Evolutionary conservation across 2,329 filamentous ascomycete genomes (phyloP).

Genomic region (Claviceps purpurea): DNA sequence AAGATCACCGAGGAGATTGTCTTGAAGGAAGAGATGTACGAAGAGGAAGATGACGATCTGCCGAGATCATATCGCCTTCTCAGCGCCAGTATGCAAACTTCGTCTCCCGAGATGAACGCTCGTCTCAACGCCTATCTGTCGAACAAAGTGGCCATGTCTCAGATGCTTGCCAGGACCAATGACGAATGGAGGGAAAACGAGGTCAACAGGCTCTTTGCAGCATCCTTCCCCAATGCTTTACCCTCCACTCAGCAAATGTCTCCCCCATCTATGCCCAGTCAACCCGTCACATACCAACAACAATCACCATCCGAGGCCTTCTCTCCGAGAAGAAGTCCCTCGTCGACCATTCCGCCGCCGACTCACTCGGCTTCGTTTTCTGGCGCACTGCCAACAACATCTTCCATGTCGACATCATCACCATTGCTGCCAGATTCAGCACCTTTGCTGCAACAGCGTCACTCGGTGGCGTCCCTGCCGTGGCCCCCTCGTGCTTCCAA

Average conservation of each 20-base stretch:
- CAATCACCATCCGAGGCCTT: constrained; percentile 1
- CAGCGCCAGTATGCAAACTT: constrained; percentile 47
- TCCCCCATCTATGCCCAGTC: constrained; percentile 1
- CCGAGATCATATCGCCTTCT: constrained; percentile 53
- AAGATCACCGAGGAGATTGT: constrained; percentile 78
- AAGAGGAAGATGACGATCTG: constrained; percentile 78
- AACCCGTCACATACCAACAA: constrained; percentile 1
- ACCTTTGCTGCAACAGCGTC: neutral
- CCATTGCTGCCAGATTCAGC: neutral
- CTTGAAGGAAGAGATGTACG: constrained; percentile 87
- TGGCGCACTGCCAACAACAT: neutral
- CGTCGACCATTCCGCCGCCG: neutral
- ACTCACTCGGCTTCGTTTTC: neutral
- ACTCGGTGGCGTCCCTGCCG: neutral
- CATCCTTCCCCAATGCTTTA: constrained; percentile 29
- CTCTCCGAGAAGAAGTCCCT: neutral
- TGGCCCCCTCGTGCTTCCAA: neutral
- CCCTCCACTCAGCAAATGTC: constrained; percentile 13
- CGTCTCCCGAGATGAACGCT: constrained; percentile 46
- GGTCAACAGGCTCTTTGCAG: constrained; percentile 32
- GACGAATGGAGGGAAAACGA: constrained; percentile 30
- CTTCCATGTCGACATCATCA: neutral
- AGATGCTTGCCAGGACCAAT: constrained; percentile 22
- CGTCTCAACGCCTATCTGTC: constrained; percentile 38
- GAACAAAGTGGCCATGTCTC: constrained; percentile 29